These are phyloP conservation scores for Naganishia antarctica DNA, from an alignment of 768 basidiomycete species.

Conservation along the genomic window DNA sequence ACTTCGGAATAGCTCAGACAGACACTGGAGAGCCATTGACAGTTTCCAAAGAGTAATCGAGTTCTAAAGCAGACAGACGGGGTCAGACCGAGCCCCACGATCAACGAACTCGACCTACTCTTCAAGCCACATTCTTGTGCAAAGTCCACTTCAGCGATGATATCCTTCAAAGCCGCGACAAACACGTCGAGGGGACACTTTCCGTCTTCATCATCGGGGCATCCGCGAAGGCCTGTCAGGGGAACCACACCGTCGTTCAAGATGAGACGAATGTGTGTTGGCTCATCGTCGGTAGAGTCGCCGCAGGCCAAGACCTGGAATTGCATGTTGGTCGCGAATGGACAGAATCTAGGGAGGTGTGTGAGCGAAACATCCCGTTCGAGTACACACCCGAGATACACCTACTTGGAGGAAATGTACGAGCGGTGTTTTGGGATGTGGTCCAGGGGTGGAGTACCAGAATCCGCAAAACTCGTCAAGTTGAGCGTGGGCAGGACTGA, in stretches of 20 bases:
- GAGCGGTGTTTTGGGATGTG: conserved; percentile 51
- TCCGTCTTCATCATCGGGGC: conserved; percentile 66
- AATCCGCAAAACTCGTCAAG: conserved; percentile 46
- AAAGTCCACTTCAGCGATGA: conserved; percentile 67
- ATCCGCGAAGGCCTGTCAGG: conserved; percentile 69
- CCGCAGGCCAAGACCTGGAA: conserved; percentile 63
- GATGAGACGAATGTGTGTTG: conserved; percentile 69
- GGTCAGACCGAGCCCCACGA: not conserved
- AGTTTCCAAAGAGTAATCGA: conserved; percentile 14
- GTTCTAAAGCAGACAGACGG: conserved; percentile 4
- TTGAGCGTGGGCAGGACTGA: conserved; percentile 49
- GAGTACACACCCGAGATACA: too few relatives aligned
- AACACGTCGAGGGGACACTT: conserved; percentile 72
- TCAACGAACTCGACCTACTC: not conserved
- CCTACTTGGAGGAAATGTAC: conserved; percentile 64
- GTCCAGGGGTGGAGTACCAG: conserved; percentile 42
- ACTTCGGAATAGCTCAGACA: not conserved
- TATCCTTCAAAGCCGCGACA: conserved; percentile 63
- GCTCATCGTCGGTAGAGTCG: conserved; percentile 29
- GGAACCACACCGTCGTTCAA: conserved; percentile 84
- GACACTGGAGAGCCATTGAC: conserved; percentile 24
- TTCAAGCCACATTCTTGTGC: conserved; percentile 58
- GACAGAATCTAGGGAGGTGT: conserved; percentile 55
- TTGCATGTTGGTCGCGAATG: conserved; percentile 75
- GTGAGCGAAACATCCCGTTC: not conserved